A percentile compares a stretch with the other conserved stretches of the same genome.
Conservation (phyloP, 768 basidiomycete genomes). For the Trametopsis cervina region DNA sequence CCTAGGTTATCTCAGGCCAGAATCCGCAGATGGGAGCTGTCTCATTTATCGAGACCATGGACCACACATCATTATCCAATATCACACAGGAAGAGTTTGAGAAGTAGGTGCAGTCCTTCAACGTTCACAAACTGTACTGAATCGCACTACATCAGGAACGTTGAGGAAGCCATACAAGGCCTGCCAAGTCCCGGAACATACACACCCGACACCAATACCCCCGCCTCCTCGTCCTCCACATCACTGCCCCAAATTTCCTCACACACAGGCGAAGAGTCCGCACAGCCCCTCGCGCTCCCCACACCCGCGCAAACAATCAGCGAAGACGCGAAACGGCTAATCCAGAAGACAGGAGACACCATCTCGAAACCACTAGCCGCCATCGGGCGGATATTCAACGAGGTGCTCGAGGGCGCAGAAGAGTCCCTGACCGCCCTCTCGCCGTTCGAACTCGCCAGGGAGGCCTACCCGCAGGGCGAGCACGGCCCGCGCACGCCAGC, state of each 20-base stretch:
- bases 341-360: slow-evolving; percentile 87
- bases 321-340: slow-evolving; percentile 73
- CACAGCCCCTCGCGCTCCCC: slow-evolving; percentile 66
- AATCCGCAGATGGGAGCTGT: slow-evolving; percentile 82
- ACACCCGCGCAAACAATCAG: slow-evolving; percentile 36
- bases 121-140: slow-evolving; percentile 11
- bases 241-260: slow-evolving; percentile 22
- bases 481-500: slow-evolving; percentile 33
- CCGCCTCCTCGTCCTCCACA: slow-evolving; percentile 15
- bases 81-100: slow-evolving; percentile 95
- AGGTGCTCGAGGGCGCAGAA: slow-evolving; percentile 69
- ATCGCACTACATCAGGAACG: slow-evolving; percentile 44
- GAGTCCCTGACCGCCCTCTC: slow-evolving; percentile 61
- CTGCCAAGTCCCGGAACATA: slow-evolving; percentile 32
- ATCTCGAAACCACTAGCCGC: slow-evolving; percentile 89
- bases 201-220: slow-evolving; percentile 23
- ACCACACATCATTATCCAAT: slow-evolving; percentile 88
- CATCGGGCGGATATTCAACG: slow-evolving; percentile 81
- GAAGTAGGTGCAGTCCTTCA: too few species aligned
- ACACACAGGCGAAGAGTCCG: slow-evolving; percentile 85
- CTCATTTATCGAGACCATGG: slow-evolving; percentile 97
- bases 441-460: slow-evolving; percentile 56
- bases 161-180: slow-evolving; percentile 52
- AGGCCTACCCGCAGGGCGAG: slow-evolving; percentile 31
- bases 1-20: too few species aligned